Evolutionary conservation across 2,329 filamentous ascomycete genomes (phyloP).

Genomic region (Pestalotiopsis sp.): DNA sequence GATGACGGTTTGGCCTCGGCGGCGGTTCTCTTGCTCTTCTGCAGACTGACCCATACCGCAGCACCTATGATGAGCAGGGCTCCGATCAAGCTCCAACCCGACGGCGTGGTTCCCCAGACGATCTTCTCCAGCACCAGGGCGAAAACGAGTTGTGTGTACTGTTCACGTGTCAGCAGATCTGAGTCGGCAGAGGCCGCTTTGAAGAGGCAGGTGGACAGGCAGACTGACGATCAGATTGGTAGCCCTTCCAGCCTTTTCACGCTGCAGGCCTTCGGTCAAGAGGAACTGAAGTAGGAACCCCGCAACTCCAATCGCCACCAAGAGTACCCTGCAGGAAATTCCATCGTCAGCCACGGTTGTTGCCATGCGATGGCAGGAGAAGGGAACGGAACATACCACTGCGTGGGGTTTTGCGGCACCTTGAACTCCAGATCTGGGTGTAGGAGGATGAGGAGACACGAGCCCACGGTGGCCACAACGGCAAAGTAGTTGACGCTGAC

Average conservation of each 20-base stretch:
- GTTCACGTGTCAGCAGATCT: constrained; percentile 8
- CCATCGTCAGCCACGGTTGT: neutral
- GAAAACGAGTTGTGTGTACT: constrained; percentile 37
- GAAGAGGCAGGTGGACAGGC: neutral
- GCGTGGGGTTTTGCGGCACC: constrained; percentile 30
- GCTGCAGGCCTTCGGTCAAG: constrained; percentile 71
- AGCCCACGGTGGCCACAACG: constrained; percentile 66
- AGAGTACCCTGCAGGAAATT: constrained; percentile 47
- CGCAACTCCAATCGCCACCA: constrained; percentile 65
- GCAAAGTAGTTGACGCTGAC: constrained; percentile 82
- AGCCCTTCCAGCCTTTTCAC: constrained; percentile 58
- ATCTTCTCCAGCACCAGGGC: constrained; percentile 24
- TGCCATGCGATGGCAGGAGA: neutral
- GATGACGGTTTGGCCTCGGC: constrained; percentile 20
- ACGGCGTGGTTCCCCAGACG: constrained; percentile 46
- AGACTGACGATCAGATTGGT: constrained; percentile 37
- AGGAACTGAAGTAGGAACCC: constrained; percentile 82
- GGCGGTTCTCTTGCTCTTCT: constrained; percentile 37
- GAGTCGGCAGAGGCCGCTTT: too few species aligned
- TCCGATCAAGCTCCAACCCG: constrained; percentile 40
- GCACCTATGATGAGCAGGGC: constrained; percentile 43
- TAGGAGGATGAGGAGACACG: constrained; percentile 58
- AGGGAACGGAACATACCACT: constrained; percentile 46
- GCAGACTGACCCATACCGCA: constrained; percentile 45
- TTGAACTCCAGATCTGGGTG: constrained; percentile 45